Base-by-base conservation (phyloP, 225 moss, liverwort and hornwort species). In the Lunularia cruciata region DNA sequence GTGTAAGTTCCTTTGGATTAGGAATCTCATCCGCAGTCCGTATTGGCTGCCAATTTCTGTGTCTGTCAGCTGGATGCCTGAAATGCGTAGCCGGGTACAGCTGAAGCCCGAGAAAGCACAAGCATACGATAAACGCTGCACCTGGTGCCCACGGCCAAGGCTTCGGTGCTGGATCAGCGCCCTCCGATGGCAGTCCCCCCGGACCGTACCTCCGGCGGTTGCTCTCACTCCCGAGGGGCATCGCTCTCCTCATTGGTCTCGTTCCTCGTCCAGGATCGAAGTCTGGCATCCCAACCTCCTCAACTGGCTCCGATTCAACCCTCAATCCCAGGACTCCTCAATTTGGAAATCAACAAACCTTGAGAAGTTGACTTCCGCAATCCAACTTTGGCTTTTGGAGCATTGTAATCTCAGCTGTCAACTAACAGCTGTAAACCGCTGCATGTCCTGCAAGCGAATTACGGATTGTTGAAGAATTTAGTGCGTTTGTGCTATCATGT, bases 1-100 rank as follows among this genome's bases (percentile, higher is more conserved):
- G 3, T 35, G 51, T 63, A 14, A 42, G 23, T 3, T 25, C 61
- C 3, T 14, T 61, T 14, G 38, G 39, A 10, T 14, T 61, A 13
- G 38, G 39, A 5, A 22, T 8, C 1, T 5, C 60, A 9, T 15
- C 22, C 12, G 2, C 6, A 14, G 43, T 6, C 3, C 22, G 47
- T 13, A 89, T 71, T 48, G 73, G 69, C 26, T 84, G 75, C 90
- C 90, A 88, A 13, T 75, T 69, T 13, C 27, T 18, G 22, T 18
- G 9, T 51, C 78, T 76, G 63, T 91, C 94, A 26, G 65, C 63
- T 19, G 86, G 90, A 58, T 94, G 90, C 46, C 90, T 73, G 73
- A 79, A 86, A 53, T 87, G 89, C 46, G 91, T 89, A 47, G 89
- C 83, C 32, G 94, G 94, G 70, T 72, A 94, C n/a, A 91, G 63